These are phyloP conservation scores for Cryomyces minteri DNA, from an alignment of 495 filamentous ascomycete species.

Conservation along the genomic window DNA sequence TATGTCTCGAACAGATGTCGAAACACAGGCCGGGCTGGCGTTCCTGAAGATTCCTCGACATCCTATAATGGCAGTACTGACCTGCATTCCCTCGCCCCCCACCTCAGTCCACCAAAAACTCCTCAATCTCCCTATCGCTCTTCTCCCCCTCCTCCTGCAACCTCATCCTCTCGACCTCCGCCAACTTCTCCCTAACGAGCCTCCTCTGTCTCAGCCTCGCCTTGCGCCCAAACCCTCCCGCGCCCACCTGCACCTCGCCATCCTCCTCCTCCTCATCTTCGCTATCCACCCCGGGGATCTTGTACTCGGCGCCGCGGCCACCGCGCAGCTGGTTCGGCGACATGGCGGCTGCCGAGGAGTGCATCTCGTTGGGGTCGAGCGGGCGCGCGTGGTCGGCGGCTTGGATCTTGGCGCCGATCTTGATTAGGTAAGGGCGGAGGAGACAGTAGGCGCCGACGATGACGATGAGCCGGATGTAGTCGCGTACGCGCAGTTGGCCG, in stretches of 20 bases:
- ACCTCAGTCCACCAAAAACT: slow-evolving; percentile 29
- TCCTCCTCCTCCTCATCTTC: slow-evolving; percentile 42
- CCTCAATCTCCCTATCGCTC: slow-evolving; percentile 39
- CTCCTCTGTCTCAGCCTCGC: slow-evolving; percentile 12
- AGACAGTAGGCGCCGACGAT: slow-evolving; percentile 14
- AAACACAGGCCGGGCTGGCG: too few species aligned
- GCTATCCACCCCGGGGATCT: slow-evolving; percentile 21
- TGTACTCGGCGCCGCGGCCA: slow-evolving; percentile 14
- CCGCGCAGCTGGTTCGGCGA: slow-evolving; percentile 42
- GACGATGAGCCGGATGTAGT: slow-evolving; percentile 14
- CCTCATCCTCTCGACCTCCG: slow-evolving; percentile 3
- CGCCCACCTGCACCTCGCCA: slow-evolving; percentile 21
- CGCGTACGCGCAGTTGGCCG: slow-evolving; percentile 17
- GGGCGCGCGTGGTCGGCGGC: slow-evolving; percentile 1
- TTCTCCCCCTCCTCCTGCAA: slow-evolving; percentile 10
- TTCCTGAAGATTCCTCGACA: too few species aligned
- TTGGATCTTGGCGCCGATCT: slow-evolving; percentile 10
- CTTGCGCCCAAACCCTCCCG: slow-evolving; percentile 29
- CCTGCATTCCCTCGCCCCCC: too few species aligned
- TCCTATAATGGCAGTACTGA: too few species aligned
- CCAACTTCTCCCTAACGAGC: slow-evolving; percentile 14
- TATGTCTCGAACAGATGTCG: too few species aligned
- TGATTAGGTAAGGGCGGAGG: slow-evolving; percentile 13
- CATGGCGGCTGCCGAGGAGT: slow-evolving; percentile 30
- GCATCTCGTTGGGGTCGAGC: not conserved